Evolutionary conservation across 352 stramenopile species (phyloP).

Genomic region (Phytophthora hybrid): DNA sequence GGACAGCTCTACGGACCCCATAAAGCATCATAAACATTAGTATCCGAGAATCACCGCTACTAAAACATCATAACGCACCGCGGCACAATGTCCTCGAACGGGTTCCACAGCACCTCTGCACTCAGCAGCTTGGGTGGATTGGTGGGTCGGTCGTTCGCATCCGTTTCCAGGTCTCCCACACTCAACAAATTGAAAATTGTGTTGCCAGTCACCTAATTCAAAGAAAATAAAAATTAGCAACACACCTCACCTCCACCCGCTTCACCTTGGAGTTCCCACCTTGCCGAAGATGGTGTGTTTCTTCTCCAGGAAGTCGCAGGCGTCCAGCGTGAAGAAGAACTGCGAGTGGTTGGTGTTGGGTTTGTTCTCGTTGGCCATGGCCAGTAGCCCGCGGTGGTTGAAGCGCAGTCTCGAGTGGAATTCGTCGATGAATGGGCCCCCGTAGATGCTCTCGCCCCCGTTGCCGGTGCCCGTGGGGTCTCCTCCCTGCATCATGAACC

Average conservation of each 20-base stretch:
- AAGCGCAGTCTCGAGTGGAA: constrained; percentile 96
- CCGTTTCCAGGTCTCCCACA: constrained; percentile 89
- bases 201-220: constrained; percentile 90
- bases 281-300: constrained; percentile 97
- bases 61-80: constrained; percentile 32
- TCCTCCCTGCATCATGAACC: constrained; percentile 97
- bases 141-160: constrained; percentile 82
- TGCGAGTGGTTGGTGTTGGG: constrained; percentile 92
- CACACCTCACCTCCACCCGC: neutral
- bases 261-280: constrained; percentile 20
- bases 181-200: constrained; percentile 98
- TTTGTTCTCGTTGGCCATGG: constrained; percentile 93
- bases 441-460: constrained; percentile 86
- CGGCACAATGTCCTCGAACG: constrained; percentile 95
- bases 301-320: constrained; percentile 93
- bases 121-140: constrained; percentile 81
- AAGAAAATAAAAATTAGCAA: constrained; percentile 43
- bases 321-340: constrained; percentile 98
- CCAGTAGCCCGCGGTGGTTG: constrained; percentile 96
- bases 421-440: constrained; percentile 90
- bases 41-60: neutral
- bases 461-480: constrained; percentile 89
- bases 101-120: constrained; percentile 94
- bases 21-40: neutral
- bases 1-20: constrained; percentile 34